Base-by-base conservation (phyloP, 441 rosid genomes). In the Brassica balearica region DNA sequence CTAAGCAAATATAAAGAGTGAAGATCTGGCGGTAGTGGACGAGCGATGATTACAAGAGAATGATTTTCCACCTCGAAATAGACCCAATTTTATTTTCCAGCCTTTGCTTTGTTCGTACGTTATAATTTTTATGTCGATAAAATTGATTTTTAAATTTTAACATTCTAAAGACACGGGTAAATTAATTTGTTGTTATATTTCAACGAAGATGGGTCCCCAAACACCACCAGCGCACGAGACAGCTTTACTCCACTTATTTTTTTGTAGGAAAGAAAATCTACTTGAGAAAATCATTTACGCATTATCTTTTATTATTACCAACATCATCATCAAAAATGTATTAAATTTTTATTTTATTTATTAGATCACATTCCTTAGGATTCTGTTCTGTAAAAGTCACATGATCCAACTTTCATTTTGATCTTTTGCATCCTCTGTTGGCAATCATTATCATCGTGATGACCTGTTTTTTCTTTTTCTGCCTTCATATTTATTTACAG, bases 21-120 rank as follows among this genome's bases (percentile, higher is more conserved):
- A 14, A 72, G 53, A 72, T 64, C 11, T 77, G 73, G 81, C 77
- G 73, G 51, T 78, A 69, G 70, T 34, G 74, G 73, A 56, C 32
- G 72, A 73, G 72, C 82, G 82, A 79, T 79, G 68, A 74, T 79
- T 79, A 74, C 82, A 63, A 74, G 79, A 74, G 76, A 79, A 64
- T 74, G 79, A 79, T 80, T 75, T 80, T 58, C 25, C 41, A 80
- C 76, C 83, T 71, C 53, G 55, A 80, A 80, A 65, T 71, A 70
- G 68, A 10, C 11, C 25, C 59, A 36, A 3, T 14, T 46, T 80
- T 75, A 14, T 14, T 58, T 77, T 76, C 74, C 62, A 72, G 72
- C 71, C 71, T 81, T 87, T 87, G 83, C 87, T 86, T 86, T 80
- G 81, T 46, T 75, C 61, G 75, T 76, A 87, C 88, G 92, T 76